Base-by-base conservation (phyloP, 2,329 filamentous ascomycete species). In the Tolypocladium tundrense region DNA sequence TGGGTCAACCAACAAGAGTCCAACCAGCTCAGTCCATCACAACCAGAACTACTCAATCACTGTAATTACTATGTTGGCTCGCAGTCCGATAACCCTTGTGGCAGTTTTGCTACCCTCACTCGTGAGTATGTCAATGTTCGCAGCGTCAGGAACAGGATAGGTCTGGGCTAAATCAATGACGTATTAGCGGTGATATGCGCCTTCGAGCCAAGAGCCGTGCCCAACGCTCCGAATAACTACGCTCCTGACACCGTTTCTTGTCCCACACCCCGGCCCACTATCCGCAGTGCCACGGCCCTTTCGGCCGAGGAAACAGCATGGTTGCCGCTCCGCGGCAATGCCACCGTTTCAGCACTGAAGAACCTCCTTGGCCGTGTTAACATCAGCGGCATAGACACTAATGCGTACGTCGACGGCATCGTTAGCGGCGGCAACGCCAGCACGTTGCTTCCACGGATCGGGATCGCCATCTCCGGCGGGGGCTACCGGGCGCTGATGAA, bases 401-500 rank as follows among this genome's bases (percentile, higher is more conserved):
- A 41, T n/a, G 27, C 56, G 8, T 64, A 63, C 52, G 60, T 64
- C 19, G 57, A 64, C 10, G 48, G 41, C 13, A 57, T 62, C 37
- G 57, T 59, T 11, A 53, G 37, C 8, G 61, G 56, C 21, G 45
- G 56, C 19, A 51, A 40, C 40, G 21, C n/a, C 13, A 51, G 21
- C 2, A 53, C 54, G 9, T 21, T 43, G 33, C 64, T 75, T 24
- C 76, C 76, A 11, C 74, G 73, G 62, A 85, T 93, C 61, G 89
- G 76, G 13, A 83, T 93, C 61, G 88, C 89, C 6, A 76, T 87
- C 40, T 91, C 88, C 0, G 90, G 90, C 8, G 90, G 90, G 65
- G 90, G 90, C 31, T 94, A 91, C 69, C 78, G 90, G 55, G 89
- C 90, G 4, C 74, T 92, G 72, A 77, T 90, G 76, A 91, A 88